These are phyloP conservation scores for Podospora fimiseda DNA, from an alignment of 495 filamentous ascomycete species.

Conservation along the genomic window DNA sequence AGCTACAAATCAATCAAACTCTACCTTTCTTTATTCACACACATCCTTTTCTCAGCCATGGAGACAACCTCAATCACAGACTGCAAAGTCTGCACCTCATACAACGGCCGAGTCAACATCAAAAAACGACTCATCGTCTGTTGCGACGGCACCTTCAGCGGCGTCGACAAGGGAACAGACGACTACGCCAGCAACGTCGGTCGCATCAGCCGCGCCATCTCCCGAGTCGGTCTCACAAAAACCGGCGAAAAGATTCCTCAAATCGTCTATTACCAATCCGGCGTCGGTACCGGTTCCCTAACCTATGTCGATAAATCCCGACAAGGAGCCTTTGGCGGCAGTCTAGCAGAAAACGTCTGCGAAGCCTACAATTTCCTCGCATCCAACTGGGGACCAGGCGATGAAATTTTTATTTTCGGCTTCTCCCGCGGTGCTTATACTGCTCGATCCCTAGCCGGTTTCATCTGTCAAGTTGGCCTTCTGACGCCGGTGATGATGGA, in stretches of 20 bases:
- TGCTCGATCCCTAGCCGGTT: background rate
- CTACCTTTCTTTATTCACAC: background rate
- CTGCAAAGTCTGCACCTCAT: background rate
- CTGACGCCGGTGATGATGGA: background rate
- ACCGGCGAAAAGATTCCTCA: background rate
- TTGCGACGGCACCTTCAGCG: background rate
- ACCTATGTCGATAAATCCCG: background rate
- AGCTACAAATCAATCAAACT: background rate
- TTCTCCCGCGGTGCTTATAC: background rate
- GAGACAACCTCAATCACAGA: background rate
- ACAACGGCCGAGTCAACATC: background rate
- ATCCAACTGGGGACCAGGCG: background rate
- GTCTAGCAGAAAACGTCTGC: background rate
- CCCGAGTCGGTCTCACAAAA: background rate
- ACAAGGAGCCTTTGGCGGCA: background rate
- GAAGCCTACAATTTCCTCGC: background rate
- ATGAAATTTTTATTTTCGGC: background rate
- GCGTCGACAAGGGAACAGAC: background rate
- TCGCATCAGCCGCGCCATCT: background rate
- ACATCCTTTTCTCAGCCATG: background rate
- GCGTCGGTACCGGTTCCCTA: background rate
- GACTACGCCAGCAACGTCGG: background rate
- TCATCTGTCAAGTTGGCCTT: background rate
- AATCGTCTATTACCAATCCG: background rate
- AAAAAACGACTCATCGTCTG: background rate